Conservation (phyloP, 345 rosid species). For the Fremontodendron californicum region DNA sequence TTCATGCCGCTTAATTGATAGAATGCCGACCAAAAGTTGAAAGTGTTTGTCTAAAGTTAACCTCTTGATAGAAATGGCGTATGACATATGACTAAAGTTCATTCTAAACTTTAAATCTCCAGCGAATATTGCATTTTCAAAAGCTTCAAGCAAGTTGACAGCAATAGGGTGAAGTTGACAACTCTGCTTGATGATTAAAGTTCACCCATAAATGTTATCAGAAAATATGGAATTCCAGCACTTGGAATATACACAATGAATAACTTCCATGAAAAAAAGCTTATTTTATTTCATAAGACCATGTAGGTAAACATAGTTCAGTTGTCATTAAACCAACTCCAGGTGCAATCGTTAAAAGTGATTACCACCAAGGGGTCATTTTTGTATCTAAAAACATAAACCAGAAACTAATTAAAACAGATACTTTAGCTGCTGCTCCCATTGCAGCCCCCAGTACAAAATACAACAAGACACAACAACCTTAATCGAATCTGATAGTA, state of each 20-base stretch:
- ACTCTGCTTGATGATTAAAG: conserved; percentile 1
- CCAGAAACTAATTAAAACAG: neutral
- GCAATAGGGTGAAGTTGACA: neutral
- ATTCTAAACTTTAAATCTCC: conserved; percentile 7
- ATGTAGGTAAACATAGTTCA: neutral
- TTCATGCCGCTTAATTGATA: neutral
- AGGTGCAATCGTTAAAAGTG: conserved; percentile 10
- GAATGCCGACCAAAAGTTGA: conserved; percentile 3
- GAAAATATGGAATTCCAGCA: too few species aligned
- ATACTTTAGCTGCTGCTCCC: neutral
- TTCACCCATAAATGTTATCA: too few species aligned
- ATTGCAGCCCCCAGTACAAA: conserved; percentile 11
- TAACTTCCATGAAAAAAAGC: neutral
- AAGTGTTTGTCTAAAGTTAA: neutral
- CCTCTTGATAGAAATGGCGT: neutral
- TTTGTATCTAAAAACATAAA: neutral
- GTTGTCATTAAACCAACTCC: conserved; percentile 10
- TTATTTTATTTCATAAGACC: conserved; percentile 2
- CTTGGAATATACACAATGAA: too few species aligned
- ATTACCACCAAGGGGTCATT: neutral
- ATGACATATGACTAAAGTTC: neutral
- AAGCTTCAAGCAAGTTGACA: conserved; percentile 10
- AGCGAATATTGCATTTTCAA: conserved; percentile 11
- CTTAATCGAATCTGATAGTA: neutral
- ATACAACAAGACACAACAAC: conserved; percentile 3